Evolutionary conservation across 192 early-diverging fungal species (phyloP).

Genomic region (Coemansia pectinata): DNA sequence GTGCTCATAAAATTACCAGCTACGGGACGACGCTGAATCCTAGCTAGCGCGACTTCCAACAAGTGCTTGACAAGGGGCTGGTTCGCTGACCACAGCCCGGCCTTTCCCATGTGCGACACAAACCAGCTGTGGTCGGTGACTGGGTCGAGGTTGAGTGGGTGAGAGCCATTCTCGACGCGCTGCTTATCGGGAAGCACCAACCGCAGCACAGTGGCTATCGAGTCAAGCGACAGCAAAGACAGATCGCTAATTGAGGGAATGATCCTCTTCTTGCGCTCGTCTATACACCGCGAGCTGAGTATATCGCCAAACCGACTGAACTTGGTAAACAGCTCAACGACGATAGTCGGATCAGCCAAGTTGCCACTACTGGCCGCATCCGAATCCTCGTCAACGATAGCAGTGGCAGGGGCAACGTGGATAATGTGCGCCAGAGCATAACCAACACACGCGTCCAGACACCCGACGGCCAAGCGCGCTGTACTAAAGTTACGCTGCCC

Average conservation of each 20-base stretch:
- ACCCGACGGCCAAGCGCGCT: constrained; percentile 57
- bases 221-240: constrained; percentile 18
- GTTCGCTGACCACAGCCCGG: constrained; percentile 24
- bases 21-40: constrained; percentile 4
- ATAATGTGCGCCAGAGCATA: constrained; percentile 27
- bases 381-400: neutral
- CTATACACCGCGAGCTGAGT: constrained; percentile 29
- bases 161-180: constrained; percentile 1
- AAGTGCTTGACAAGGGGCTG: constrained; percentile 27
- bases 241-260: constrained; percentile 17
- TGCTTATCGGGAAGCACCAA: constrained; percentile 21
- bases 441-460: constrained; percentile 59
- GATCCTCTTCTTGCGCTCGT: constrained; percentile 26
- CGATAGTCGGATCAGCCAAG: constrained; percentile 14
- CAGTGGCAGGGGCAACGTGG: neutral
- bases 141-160: constrained; percentile 10
- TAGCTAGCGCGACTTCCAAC: constrained; percentile 25
- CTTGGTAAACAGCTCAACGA: constrained; percentile 31
- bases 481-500: constrained; percentile 61
- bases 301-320: constrained; percentile 27
- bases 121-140: neutral
- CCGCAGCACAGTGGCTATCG: constrained; percentile 4
- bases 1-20: neutral
- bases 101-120: neutral
- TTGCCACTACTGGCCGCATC: neutral